Evolutionary conservation across 495 filamentous ascomycete species (phyloP).

Genomic region (Arthonia radiata): DNA sequence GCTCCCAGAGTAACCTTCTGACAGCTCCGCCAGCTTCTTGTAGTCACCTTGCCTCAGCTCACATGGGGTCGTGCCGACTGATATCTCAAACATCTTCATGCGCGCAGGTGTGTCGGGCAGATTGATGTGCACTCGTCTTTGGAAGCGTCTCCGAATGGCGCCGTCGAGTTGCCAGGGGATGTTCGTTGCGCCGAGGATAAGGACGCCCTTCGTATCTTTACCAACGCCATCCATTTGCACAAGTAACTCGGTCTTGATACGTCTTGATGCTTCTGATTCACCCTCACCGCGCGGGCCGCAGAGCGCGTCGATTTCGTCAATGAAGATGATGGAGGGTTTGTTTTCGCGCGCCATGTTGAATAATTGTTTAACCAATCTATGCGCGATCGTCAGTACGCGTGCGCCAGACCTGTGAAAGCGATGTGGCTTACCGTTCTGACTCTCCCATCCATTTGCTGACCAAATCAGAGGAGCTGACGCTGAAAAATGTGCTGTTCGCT

Average conservation of each 20-base stretch:
- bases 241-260: constrained; percentile 95
- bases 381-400: constrained; percentile 3
- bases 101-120: constrained; percentile 70
- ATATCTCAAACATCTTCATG: constrained; percentile 91
- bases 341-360: constrained; percentile 98
- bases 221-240: constrained; percentile 99
- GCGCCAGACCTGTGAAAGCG: constrained; percentile 2
- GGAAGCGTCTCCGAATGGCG: constrained; percentile 92
- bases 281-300: constrained; percentile 93
- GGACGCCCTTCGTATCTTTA: constrained; percentile 72
- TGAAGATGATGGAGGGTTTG: constrained; percentile 96
- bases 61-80: constrained; percentile 74
- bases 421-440: constrained; percentile 52
- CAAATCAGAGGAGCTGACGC: constrained; percentile 84
- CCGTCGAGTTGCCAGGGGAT: constrained; percentile 98
- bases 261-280: constrained; percentile 85
- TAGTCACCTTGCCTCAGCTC: constrained; percentile 59
- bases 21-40: constrained; percentile 47
- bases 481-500: constrained; percentile 99
- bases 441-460: constrained; percentile 99
- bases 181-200: constrained; percentile 92
- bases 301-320: constrained; percentile 94
- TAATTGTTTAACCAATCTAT: constrained; percentile 80
- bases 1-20: constrained; percentile 82
- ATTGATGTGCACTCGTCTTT: constrained; percentile 83